Evolutionary conservation across 78 protist genomes (phyloP).

Genomic region (Dictyostelium capitatum): DNA sequence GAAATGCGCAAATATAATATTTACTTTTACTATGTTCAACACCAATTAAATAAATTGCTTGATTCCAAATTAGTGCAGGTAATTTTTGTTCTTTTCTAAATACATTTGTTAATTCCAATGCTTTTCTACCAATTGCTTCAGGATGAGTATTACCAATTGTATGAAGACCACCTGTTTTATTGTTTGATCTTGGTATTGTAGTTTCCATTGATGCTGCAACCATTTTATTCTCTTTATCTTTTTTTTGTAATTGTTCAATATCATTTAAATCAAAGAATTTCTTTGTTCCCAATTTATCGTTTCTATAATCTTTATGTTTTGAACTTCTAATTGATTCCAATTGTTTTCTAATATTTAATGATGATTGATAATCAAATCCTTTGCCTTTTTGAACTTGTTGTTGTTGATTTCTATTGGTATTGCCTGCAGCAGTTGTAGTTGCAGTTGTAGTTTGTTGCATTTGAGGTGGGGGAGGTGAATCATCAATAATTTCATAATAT

Average conservation of each 20-base stretch:
- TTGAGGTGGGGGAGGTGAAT: not conserved
- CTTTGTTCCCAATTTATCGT: conserved; percentile 29
- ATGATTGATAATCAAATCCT: conserved; percentile 8
- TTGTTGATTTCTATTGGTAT: not conserved
- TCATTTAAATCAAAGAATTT: conserved; percentile 22
- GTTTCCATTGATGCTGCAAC: conserved; percentile 14
- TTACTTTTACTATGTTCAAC: conserved; percentile 69
- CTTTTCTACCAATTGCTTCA: conserved; percentile 63
- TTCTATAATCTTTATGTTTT: conserved; percentile 38
- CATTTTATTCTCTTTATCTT: conserved; percentile 5
- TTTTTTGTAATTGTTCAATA: not conserved
- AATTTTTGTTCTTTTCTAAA: not conserved
- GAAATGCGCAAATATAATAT: no score
- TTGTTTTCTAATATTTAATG: conserved; percentile 23
- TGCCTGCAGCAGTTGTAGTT: not conserved
- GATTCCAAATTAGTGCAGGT: conserved; percentile 57
- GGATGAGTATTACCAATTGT: conserved; percentile 54
- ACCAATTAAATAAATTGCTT: conserved; percentile 30
- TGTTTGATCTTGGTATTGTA: not conserved
- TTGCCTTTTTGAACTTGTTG: not conserved
- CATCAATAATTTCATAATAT: not conserved
- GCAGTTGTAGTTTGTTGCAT: not conserved
- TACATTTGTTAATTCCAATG: conserved; percentile 48
- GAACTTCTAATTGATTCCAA: conserved; percentile 17
- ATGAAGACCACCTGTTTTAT: not conserved